Conservation (phyloP, 2,329 filamentous ascomycete species). For the Fusarium redolens region DNA sequence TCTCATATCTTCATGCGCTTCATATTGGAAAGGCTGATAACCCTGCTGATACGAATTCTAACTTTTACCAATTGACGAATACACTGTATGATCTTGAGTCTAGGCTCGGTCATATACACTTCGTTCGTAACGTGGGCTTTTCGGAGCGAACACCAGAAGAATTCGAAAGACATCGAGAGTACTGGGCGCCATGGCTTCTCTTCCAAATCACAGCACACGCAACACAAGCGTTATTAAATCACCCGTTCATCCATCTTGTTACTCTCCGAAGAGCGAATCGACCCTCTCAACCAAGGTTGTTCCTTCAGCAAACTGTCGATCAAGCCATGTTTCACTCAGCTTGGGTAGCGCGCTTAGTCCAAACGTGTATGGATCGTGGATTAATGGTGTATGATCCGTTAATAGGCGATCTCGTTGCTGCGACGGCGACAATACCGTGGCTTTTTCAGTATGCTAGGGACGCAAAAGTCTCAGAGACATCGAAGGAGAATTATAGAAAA, state of each 20-base stretch:
- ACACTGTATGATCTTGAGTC: slow-evolving; percentile 35
- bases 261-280: slow-evolving; percentile 16
- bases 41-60: slow-evolving; percentile 33
- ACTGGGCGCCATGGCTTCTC: slow-evolving; percentile 37
- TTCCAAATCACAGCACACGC: slow-evolving; percentile 38
- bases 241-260: slow-evolving; percentile 39
- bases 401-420: slow-evolving; percentile 37
- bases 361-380: slow-evolving; percentile 36
- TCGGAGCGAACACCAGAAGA: slow-evolving; percentile 32
- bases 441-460: slow-evolving; percentile 41
- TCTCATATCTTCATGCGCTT: slow-evolving; percentile 32
- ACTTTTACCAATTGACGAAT: slow-evolving; percentile 35
- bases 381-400: slow-evolving; percentile 35
- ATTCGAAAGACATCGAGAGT: slow-evolving; percentile 29
- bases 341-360: slow-evolving; percentile 34
- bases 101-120: slow-evolving; percentile 25
- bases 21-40: slow-evolving; percentile 30
- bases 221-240: slow-evolving; percentile 32
- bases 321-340: slow-evolving; percentile 41
- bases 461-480: slow-evolving; percentile 15
- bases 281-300: slow-evolving; percentile 26
- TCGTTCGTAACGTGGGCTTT: slow-evolving; percentile 39
- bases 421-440: slow-evolving; percentile 39
- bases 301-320: slow-evolving; percentile 38
- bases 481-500: slow-evolving; percentile 33